These are phyloP conservation scores for Phytophthora idaei DNA, from an alignment of 352 stramenopile genomes.

Conservation along the genomic window DNA sequence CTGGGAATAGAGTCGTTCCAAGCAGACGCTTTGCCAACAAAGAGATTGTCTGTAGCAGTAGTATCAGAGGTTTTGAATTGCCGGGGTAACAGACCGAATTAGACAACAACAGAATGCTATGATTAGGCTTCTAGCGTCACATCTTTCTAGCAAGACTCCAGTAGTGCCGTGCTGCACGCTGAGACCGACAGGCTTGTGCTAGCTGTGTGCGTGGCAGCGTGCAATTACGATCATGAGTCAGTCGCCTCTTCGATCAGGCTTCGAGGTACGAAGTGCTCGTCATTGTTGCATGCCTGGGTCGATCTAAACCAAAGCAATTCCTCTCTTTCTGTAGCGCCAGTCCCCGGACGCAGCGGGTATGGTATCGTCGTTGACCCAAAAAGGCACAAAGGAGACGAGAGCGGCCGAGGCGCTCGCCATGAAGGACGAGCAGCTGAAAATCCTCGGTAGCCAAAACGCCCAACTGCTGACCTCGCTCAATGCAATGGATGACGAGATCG, in stretches of 20 bases:
- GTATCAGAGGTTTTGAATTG: neutral
- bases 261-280: constrained; percentile 21
- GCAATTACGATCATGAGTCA: constrained; percentile 29
- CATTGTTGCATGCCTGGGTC: neutral
- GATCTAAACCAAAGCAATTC: neutral
- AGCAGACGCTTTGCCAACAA: neutral
- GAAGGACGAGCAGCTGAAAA: constrained; percentile 96
- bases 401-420: constrained; percentile 93
- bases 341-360: constrained; percentile 37
- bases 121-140: constrained; percentile 18
- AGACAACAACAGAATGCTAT: constrained; percentile 15
- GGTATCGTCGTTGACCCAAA: constrained; percentile 55
- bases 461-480: constrained; percentile 90
- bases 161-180: neutral
- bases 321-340: constrained; percentile 14
- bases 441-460: constrained; percentile 94
- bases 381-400: constrained; percentile 87
- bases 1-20: neutral
- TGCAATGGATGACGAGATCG: constrained; percentile 82
- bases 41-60: too few species aligned
- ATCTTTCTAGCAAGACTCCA: neutral
- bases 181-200: neutral
- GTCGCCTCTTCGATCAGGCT: constrained; percentile 16
- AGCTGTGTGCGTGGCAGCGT: neutral
- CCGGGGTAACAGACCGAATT: constrained; percentile 6